Conservation (phyloP, 1,284 basidiomycete genomes). For the Papiliotrema fonsecae region DNA sequence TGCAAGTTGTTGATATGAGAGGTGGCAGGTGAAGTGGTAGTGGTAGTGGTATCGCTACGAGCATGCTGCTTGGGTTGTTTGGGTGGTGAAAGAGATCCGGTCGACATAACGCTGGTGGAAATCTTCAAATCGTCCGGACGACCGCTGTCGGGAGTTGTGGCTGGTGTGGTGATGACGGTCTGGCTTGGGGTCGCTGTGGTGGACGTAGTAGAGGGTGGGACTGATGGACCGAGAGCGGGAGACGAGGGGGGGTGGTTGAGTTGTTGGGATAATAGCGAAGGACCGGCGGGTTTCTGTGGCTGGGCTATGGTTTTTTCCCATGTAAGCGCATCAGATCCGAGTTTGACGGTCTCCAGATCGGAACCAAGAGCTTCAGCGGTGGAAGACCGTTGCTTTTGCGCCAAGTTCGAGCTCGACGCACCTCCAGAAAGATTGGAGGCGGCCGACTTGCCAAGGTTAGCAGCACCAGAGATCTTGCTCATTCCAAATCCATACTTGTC, state of each 20-base stretch:
- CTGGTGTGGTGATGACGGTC: constrained; percentile 38
- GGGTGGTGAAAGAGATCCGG: constrained; percentile 27
- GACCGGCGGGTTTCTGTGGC: constrained; percentile 53
- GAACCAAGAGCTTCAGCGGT: constrained; percentile 55
- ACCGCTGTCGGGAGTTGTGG: constrained; percentile 43
- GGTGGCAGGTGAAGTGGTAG: constrained; percentile 19
- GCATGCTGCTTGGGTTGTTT: not conserved
- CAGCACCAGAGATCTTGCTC: constrained; percentile 56
- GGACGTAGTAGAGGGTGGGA: constrained; percentile 15
- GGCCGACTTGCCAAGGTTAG: constrained; percentile 11
- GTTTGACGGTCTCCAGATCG: constrained; percentile 62
- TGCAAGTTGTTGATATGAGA: constrained; percentile 38
- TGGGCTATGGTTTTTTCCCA: constrained; percentile 55
- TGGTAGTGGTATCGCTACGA: constrained; percentile 8
- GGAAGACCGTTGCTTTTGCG: constrained; percentile 38
- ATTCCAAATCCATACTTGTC: constrained; percentile 92
- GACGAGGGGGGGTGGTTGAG: constrained; percentile 51
- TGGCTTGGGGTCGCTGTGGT: constrained; percentile 38
- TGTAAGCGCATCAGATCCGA: constrained; percentile 51
- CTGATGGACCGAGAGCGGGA: constrained; percentile 10
- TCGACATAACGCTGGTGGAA: constrained; percentile 38
- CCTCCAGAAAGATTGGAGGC: constrained; percentile 5
- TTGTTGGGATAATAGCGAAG: constrained; percentile 76
- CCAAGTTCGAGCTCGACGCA: constrained; percentile 6
- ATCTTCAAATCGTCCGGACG: constrained; percentile 48